Evolutionary conservation across 768 basidiomycete species (phyloP), one percentile per base, ranked within the genome.

Genomic region (Pisolithus orientalis): DNA sequence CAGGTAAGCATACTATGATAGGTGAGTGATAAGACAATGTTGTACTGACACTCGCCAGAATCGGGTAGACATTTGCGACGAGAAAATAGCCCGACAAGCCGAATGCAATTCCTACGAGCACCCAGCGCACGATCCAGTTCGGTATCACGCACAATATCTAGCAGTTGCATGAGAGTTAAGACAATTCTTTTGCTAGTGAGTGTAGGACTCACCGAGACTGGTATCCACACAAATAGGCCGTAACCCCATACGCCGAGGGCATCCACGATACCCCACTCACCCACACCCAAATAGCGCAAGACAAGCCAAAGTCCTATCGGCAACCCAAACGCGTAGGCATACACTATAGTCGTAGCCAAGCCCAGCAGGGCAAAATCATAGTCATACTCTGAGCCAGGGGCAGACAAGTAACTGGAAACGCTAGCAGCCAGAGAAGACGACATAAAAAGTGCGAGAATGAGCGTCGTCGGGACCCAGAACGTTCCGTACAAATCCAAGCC

Each of bases 391-490:
- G 71, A 60, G 2, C 68, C 73, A 3, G 78, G 71, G 25, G 78
- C 70, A 28, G 90, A 87, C 39, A 97, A 80, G 70, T 93, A 97
- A n/a, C 83, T 79, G 2, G 87, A 75, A 58, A 98, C 86, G 44
- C 91, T 91, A 14, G 90, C 84, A 7, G 87, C 90, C 38, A 98
- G 84, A 32, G 90, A 93, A 1, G 95, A 96, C 25, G 89, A 94
- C 53, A 96, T 82, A 75, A 94, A 97, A 53, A 97, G 83, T 0
- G 86, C 78, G 64, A 98, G 91, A 42, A 96, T 87, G 56, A 99
- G 82, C 1, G 95, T 98, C 1, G 94, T 95, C 37, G 96, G 79
- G 0, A 94, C 92, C 95, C 95, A 99, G 74, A 99, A 97, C 1
- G 95, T 94, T 0, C 94, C 94, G 65, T 90, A 87, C 39, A 90